Evolutionary conservation across 2,329 filamentous ascomycete genomes (phyloP), one percentile per base, ranked within the genome.

Genomic region (Penicillium nordicum): DNA sequence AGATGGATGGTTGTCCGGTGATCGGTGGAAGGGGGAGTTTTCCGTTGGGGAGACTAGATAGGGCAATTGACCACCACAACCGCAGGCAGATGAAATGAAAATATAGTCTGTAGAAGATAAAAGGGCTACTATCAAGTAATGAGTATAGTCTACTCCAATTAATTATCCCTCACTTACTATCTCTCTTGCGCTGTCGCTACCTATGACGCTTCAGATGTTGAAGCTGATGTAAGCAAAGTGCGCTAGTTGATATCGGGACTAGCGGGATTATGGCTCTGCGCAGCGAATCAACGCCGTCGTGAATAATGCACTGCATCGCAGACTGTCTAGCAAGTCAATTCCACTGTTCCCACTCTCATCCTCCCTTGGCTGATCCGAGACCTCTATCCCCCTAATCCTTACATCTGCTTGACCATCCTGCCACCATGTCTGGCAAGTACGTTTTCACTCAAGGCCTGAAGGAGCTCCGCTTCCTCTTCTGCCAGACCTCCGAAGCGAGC

Each of bases 381-480:
- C 45, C 27, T 45, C 44, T 36, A 44, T 47, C 29, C 32, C 29
- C 41, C 45, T 49, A 47, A 40, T 38, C 41, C 29, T 52, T 40
- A 42, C 46, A 40, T 44, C 30, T 47, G 32, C 21, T 45, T 52
- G n/a, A 46, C 51, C 48, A 63, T 51, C 4, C 16, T 23, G 43
- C 53, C 60, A 67, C 72, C 81, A 97, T 97, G 94, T 90, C 92
- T 67, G 82, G 84, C 78, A 96, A 94, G 83, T 97, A 96, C 80
- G 90, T 87, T 68, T 99, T 99, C 79, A 84, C 86, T 67, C 88
- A 91, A 76, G 81, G 86, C 65, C 83, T 99, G 75, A 96, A 92
- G 83, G 94, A 99, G 83, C 84, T 99, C 74, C 89, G 94, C 74
- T 99, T 99, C 80, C 84, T 96, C 69, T 93, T 97, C 80, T 97